Evolutionary conservation across 805 yeast genomes (phyloP), one percentile per base, ranked within the genome.

Genomic region (Candida hungchunana): DNA sequence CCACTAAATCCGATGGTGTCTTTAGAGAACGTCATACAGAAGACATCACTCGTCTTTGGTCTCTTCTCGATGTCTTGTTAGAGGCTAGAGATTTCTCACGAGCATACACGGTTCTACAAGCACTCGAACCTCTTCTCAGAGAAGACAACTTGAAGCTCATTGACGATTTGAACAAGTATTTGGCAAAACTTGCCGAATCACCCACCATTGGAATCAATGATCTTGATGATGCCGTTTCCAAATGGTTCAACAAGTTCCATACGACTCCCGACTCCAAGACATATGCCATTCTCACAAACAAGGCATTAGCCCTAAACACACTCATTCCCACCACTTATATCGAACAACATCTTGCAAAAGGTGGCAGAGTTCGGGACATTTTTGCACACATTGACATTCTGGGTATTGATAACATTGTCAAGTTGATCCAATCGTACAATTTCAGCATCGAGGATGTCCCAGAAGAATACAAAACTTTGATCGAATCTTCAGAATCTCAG

Each of bases 11-110:
- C 14, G 59, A 52, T 26, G 42, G 44, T 2, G 34, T 54, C 17
- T 36, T 36, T 16, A 43, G 55, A 29, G 50, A 53, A 31, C 41
- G 45, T 14, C 46, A 53, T 32, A 69, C 82, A 6, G 73, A 71
- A 51, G 81, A 77, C 44, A 71, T 75, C n/a, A 64, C 69, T 35
- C 81, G 81, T 48, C 65, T 82, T 14, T 87, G 89, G 78, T 74
- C 89, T 3, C 60, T 87, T 23, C 66, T 86, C 26, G 95, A 87
- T 48, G 90, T 93, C 0, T 80, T 89, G 46, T 53, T 87, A 21
- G 74, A 77, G 29, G 72, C 82, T 22, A 70, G 71, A 35, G 82
- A 83, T 52, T 73, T 70, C 47, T 73, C 69, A 16, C 67, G 96
- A 51, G 95, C 95, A 0, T 77, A 75, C 44, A 63, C 79, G 17